Conservation (phyloP, 2,329 filamentous ascomycete species). For the Ophiosphaerella korrae region DNA sequence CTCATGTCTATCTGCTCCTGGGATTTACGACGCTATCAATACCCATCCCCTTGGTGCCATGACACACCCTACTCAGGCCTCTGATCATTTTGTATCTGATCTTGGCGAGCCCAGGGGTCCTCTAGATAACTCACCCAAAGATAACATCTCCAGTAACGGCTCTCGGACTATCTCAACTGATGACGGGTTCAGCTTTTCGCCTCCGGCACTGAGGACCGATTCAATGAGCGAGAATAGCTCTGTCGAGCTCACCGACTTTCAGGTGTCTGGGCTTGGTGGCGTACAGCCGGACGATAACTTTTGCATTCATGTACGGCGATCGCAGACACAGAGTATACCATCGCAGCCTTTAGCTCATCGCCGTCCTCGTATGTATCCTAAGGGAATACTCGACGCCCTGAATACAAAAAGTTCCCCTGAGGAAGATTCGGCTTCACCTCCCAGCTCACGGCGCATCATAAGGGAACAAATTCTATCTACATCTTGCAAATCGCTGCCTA, state of each 20-base stretch:
- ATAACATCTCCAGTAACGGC: conserved; percentile 33
- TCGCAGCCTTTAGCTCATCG: conserved; percentile 3
- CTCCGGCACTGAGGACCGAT: conserved; percentile 31
- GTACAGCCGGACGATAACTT: conserved; percentile 64
- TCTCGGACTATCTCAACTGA: conserved; percentile 33
- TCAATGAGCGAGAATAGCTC: conserved; percentile 27
- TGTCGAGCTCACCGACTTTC: conserved; percentile 45
- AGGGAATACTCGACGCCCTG: conserved; percentile 45
- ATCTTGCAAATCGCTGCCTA: conserved; percentile 66
- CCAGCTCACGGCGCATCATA: conserved; percentile 52
- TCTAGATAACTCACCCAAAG: conserved; percentile 26
- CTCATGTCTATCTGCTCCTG: conserved; percentile 19
- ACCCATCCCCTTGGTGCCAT: conserved; percentile 40
- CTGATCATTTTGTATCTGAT: conserved; percentile 21
- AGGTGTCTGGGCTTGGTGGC: conserved; percentile 63
- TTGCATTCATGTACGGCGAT: conserved; percentile 56
- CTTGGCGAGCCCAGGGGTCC: conserved; percentile 35
- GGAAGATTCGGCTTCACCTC: conserved; percentile 5
- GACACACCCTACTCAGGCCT: neutral
- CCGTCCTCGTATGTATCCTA: conserved; percentile 25
- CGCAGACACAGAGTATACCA: conserved; percentile 22
- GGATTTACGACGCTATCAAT: conserved; percentile 38
- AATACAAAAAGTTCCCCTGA: conserved; percentile 13
- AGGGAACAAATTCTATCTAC: conserved; percentile 68
- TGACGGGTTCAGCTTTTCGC: conserved; percentile 47